These are phyloP conservation scores for Byssoonygena ceratinophila DNA, from an alignment of 2,329 filamentous ascomycete species.

Conservation along the genomic window DNA sequence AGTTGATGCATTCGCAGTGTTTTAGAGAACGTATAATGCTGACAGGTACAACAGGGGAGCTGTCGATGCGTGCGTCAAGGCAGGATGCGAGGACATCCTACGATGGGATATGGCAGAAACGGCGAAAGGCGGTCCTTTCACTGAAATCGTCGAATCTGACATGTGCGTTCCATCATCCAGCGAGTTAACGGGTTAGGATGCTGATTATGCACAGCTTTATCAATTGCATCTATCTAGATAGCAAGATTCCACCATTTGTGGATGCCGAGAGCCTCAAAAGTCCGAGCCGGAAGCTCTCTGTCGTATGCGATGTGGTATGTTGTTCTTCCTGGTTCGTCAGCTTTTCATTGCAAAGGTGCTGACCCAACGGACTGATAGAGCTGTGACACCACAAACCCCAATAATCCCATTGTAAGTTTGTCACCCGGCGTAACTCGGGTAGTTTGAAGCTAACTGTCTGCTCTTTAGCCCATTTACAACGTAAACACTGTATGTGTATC, in stretches of 20 bases:
- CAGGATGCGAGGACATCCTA: slow-evolving; percentile 57
- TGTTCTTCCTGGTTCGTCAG: slow-evolving; percentile 25
- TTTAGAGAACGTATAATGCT: neutral
- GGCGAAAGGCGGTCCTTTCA: slow-evolving; percentile 61
- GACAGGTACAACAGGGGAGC: slow-evolving; percentile 56
- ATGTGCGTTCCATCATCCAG: slow-evolving; percentile 29
- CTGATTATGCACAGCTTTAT: slow-evolving; percentile 54
- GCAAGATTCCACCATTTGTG: slow-evolving; percentile 72
- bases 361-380: slow-evolving; percentile 11
- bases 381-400: slow-evolving; percentile 36
- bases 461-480: slow-evolving; percentile 57
- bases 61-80: slow-evolving; percentile 64
- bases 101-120: slow-evolving; percentile 77
- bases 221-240: slow-evolving; percentile 80
- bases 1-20: neutral
- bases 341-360: neutral
- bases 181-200: slow-evolving; percentile 14
- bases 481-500: slow-evolving; percentile 50
- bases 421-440: neutral
- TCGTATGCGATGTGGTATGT: slow-evolving; percentile 61
- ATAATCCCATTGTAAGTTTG: slow-evolving; percentile 35
- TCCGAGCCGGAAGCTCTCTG: slow-evolving; percentile 60
- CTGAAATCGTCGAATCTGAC: slow-evolving; percentile 59
- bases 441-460: slow-evolving; percentile 3
- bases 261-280: slow-evolving; percentile 57